Evolutionary conservation across 2,329 filamentous ascomycete genomes (phyloP).

Genomic region (Neodidymelliopsis sp.): DNA sequence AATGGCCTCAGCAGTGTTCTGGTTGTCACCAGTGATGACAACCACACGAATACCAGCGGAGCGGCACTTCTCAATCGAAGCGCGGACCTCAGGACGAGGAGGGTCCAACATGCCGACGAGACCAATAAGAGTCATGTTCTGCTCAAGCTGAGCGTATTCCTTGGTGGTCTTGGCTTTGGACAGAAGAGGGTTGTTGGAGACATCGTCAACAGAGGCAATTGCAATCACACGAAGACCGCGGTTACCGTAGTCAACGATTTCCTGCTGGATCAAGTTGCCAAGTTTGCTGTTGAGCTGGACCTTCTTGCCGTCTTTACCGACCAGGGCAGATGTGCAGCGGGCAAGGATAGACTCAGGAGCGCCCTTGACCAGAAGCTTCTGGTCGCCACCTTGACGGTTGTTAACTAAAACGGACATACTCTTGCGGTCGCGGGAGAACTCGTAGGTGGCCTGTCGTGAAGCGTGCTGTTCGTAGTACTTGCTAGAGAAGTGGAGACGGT

Average conservation of each 20-base stretch:
- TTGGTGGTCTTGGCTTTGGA: constrained; percentile 79
- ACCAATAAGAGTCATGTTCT: constrained; percentile 92
- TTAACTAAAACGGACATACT: constrained; percentile 97
- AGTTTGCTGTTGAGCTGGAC: constrained; percentile 76
- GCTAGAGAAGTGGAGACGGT: constrained; percentile 82
- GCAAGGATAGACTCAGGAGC: constrained; percentile 94
- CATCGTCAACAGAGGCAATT: constrained; percentile 81
- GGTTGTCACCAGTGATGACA: constrained; percentile 98
- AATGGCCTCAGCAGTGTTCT: constrained; percentile 96
- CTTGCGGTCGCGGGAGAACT: constrained; percentile 97
- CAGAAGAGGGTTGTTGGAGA: constrained; percentile 73
- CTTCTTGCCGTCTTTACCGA: constrained; percentile 80
- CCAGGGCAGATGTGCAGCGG: constrained; percentile 81
- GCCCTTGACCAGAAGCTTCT: constrained; percentile 93
- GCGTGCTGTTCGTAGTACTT: constrained; percentile 80
- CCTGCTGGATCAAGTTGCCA: constrained; percentile 72
- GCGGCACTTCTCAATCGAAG: constrained; percentile 86
- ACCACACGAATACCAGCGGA: constrained; percentile 95
- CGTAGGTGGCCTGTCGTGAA: constrained; percentile 83
- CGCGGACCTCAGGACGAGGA: constrained; percentile 87
- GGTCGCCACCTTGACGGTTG: constrained; percentile 61
- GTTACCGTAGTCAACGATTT: constrained; percentile 90
- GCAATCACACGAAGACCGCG: constrained; percentile 93
- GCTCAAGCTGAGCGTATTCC: constrained; percentile 87
- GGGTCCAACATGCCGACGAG: constrained; percentile 97